Conservation (phyloP, 305 asterid genomes). For the Fraxinus ornus region DNA sequence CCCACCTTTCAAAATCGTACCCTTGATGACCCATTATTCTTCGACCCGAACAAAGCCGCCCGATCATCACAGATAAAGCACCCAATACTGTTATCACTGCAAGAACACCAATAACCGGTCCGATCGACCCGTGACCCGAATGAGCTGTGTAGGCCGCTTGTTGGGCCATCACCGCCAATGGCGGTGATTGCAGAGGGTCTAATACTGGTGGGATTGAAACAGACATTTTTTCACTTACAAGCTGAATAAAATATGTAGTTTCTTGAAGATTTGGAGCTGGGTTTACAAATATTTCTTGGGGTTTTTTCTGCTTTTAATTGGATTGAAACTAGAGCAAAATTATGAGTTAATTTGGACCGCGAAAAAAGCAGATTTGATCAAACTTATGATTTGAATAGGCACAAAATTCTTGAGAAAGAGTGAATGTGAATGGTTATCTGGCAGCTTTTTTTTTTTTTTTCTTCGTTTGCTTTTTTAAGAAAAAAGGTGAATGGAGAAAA, state of each 20-base stretch:
- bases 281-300: background rate
- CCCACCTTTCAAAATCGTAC: slow-evolving; percentile 68
- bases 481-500: background rate
- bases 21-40: slow-evolving; percentile 57
- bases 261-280: slow-evolving; percentile 14
- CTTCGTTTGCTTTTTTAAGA: background rate
- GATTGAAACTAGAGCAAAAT: background rate
- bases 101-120: slow-evolving; percentile 77
- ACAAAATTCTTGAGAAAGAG: background rate
- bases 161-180: slow-evolving; percentile 44
- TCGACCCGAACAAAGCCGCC: slow-evolving; percentile 77
- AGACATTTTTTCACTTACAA: slow-evolving; percentile 29
- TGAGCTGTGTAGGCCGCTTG: slow-evolving; percentile 50
- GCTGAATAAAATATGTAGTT: background rate
- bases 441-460: background rate
- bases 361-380: background rate
- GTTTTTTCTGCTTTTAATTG: background rate
- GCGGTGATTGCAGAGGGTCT: slow-evolving; percentile 53
- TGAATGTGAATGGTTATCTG: background rate
- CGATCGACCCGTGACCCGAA: slow-evolving; percentile 71
- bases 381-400: background rate
- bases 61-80: slow-evolving; percentile 70
- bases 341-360: background rate
- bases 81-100: slow-evolving; percentile 61
- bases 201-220: slow-evolving; percentile 31